Evolutionary conservation across 2,329 filamentous ascomycete species (phyloP), one percentile per base, ranked within the genome.

Genomic region (Diaporthe humulicola): DNA sequence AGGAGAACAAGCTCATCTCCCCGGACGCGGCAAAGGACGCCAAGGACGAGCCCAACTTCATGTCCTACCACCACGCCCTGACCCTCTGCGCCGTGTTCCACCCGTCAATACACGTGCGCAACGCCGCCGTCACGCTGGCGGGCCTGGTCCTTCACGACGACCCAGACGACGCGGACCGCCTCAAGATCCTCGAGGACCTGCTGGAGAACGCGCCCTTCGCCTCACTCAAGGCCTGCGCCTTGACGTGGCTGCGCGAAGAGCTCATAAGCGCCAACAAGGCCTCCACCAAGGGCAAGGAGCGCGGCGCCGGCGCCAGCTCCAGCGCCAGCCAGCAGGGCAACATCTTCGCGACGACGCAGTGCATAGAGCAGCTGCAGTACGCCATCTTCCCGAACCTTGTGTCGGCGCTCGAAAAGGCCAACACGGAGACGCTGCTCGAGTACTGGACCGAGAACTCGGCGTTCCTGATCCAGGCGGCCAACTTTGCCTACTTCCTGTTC

Each of bases 151-250:
- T 91, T 48, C 91, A 93, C 78, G 85, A 89, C 2, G 88, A 92
- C 76, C 90, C 91, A 0, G 87, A 90, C 36, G 89, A 91, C 75
- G 86, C 88, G 4, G 87, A 89, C 79, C 87, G 91, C 7, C 83
- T 93, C 22, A 86, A 87, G 38, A 93, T 93, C 76, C 86, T 93
- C 12, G 89, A 91, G 70, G 91, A 93, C 79, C 86, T 93, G 17
- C 83, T 93, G 17, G 90, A 93, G 81, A 91, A 92, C 80, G 93
- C 91, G 84, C 87, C 90, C 77, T 93, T 91, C 78, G 86, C 90
- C 2, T 86, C 88, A 0, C 85, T 93, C 50, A 92, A 92, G 80
- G 91, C 89, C 12, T 90, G 89, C 56, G 91, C 91, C 0, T 87
- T 93, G 6, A 87, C 87, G 5, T 93, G 91, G 91, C 82, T 93